Conservation (phyloP, 495 filamentous ascomycete species). For the Lasiosphaeria hispida region DNA sequence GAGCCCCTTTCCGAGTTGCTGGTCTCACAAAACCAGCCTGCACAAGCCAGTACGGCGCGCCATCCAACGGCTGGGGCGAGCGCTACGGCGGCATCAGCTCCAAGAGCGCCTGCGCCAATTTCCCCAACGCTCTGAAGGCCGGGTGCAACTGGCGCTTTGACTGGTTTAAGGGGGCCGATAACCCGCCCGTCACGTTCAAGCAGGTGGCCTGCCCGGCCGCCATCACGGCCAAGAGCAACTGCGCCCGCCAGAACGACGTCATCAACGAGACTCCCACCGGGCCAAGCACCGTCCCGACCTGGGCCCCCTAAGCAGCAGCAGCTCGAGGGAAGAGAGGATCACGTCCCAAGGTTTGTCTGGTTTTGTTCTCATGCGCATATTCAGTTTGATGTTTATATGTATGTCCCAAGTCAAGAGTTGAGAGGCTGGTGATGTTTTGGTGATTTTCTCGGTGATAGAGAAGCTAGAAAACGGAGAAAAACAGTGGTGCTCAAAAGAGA, state of each 20-base stretch:
- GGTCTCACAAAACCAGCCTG: conserved; percentile 44
- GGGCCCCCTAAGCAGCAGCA: conserved; percentile 7
- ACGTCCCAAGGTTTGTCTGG: not conserved
- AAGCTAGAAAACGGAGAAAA: no score
- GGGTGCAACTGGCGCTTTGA: conserved; percentile 71
- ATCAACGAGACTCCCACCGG: conserved; percentile 38
- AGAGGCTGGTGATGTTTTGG: no score
- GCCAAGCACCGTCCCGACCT: conserved; percentile 22
- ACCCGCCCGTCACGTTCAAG: conserved; percentile 56
- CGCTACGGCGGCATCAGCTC: conserved; percentile 60
- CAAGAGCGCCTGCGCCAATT: conserved; percentile 50
- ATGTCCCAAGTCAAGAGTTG: no score
- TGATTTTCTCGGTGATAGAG: no score
- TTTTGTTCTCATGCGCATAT: not conserved
- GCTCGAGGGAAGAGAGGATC: no score
- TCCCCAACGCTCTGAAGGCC: conserved; percentile 55
- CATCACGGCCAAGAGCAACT: conserved; percentile 53
- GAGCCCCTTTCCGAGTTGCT: no score
- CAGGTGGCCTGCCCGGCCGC: conserved; percentile 59
- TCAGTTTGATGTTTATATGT: not conserved
- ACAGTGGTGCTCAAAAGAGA: no score
- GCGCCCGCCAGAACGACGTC: conserved; percentile 29
- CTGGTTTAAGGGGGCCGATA: conserved; percentile 62
- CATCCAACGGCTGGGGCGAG: conserved; percentile 57
- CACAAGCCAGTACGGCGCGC: conserved; percentile 59